Conservation (phyloP, 2,329 filamentous ascomycete genomes). For the Colletotrichum sp. region DNA sequence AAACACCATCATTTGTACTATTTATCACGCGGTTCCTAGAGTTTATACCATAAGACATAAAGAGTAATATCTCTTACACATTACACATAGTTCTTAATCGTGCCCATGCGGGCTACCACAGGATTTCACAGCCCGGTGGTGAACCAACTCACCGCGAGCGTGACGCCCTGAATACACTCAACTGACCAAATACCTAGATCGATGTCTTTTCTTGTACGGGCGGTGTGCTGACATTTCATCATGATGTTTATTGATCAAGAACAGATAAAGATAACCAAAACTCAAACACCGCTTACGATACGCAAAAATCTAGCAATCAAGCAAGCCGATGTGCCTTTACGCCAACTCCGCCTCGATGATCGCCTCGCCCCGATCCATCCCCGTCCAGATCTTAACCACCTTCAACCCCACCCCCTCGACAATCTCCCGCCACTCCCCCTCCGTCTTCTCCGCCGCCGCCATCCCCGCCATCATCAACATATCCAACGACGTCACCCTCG, state of each 20-base stretch:
- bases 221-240: neutral
- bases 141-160: neutral
- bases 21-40: neutral
- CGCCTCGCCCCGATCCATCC: slow-evolving; percentile 29
- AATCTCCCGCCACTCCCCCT: slow-evolving; percentile 33
- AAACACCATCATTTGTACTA: neutral
- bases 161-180: neutral
- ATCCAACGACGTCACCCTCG: slow-evolving; percentile 36
- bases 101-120: neutral
- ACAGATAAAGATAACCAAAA: neutral
- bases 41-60: neutral
- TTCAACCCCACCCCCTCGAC: slow-evolving; percentile 28
- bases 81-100: neutral
- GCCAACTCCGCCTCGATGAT: slow-evolving; percentile 31
- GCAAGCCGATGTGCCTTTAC: neutral
- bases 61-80: neutral
- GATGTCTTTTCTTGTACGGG: neutral
- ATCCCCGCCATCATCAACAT: slow-evolving; percentile 38
- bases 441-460: slow-evolving; percentile 34
- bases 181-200: neutral
- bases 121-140: neutral
- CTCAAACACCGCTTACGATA: neutral
- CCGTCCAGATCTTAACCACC: slow-evolving; percentile 35
- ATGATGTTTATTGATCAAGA: neutral
- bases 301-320: accelerated